Evolutionary conservation across 2,329 filamentous ascomycete genomes (phyloP), one percentile per base, ranked within the genome.

Genomic region (Alternaria triticina): DNA sequence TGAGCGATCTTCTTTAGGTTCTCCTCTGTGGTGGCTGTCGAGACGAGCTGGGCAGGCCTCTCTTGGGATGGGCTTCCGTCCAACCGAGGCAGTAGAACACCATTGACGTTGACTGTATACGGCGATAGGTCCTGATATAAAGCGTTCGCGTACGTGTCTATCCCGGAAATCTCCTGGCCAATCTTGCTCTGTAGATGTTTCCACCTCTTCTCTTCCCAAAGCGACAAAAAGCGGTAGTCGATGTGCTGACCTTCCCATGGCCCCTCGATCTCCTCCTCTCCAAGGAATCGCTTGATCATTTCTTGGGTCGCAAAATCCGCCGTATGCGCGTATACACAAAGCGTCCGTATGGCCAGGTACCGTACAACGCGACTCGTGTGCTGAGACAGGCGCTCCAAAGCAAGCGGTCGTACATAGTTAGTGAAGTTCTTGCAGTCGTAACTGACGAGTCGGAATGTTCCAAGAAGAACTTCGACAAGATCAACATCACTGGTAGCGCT

Each of bases 281-380:
- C 89, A 59, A 95, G 83, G 77, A 94, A 86, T 72, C 87, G 84
- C 52, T 83, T 81, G 30, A 96, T 81, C 77, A 97, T 90, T 52
- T 87, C 83, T 74, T 96, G 90, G 51, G 91, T 85, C 66, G 92
- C 92, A 67, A 86, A 84, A 78, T 99, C 96, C 5, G 96, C 91
- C 28, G 91, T 91, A 72, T 89, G 89, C 70, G 96, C 88, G 61
- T 93, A 88, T 66, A 93, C 85, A 74, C 91, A 94, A 68, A 97
- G 91, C 62, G 94, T 88, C 67, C 93, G 88, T 59, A 97, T 86
- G 13, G 94, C 91, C 64, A 98, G 84, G 79, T 94, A 97, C 80
- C 91, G 88, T 54, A 97, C 87, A 15, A 87, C 82, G 62, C 81
- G 82, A 69, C 86, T 84, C 50, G 78, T 57, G 72, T 88, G 86